Conservation (phyloP, 2,329 filamentous ascomycete genomes). For the Botryotinia globosa region DNA sequence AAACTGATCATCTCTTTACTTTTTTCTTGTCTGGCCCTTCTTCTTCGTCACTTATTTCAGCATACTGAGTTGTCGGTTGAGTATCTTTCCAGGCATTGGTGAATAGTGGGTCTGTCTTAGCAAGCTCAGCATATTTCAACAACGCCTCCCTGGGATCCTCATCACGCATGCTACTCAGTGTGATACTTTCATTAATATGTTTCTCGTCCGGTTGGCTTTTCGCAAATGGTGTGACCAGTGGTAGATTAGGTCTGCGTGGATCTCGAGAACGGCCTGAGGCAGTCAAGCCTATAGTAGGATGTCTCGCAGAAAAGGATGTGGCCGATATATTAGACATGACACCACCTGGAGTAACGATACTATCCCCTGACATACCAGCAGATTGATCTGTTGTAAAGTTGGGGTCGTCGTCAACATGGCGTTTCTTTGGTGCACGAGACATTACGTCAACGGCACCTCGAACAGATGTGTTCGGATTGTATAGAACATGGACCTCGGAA, state of each 20-base stretch:
- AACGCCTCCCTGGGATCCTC: conserved; percentile 94
- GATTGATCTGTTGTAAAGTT: conserved; percentile 80
- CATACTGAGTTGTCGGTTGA: conserved; percentile 89
- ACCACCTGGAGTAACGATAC: conserved; percentile 69
- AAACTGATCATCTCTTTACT: conserved; percentile 7
- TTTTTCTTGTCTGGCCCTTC: conserved; percentile 61
- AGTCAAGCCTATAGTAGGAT: conserved; percentile 71
- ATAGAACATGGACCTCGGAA: conserved; percentile 83
- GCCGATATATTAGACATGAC: conserved; percentile 50
- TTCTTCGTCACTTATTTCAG: conserved; percentile 84
- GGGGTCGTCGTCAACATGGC: conserved; percentile 92
- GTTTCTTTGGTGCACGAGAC: conserved; percentile 88
- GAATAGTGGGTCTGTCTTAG: conserved; percentile 89
- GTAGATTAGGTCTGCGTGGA: conserved; percentile 80
- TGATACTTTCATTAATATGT: conserved; percentile 84
- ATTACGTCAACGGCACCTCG: conserved; percentile 85
- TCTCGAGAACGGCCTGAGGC: conserved; percentile 75
- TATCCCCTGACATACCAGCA: conserved; percentile 77
- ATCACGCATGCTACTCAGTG: conserved; percentile 87
- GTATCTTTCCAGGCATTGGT: conserved; percentile 91
- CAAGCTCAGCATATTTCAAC: conserved; percentile 90
- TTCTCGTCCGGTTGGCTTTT: conserved; percentile 87
- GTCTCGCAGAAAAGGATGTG: conserved; percentile 53
- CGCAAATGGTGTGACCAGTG: conserved; percentile 81
- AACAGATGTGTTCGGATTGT: conserved; percentile 78